Evolutionary conservation across 2,329 filamentous ascomycete species (phyloP).

Genomic region (Fusarium setosum): DNA sequence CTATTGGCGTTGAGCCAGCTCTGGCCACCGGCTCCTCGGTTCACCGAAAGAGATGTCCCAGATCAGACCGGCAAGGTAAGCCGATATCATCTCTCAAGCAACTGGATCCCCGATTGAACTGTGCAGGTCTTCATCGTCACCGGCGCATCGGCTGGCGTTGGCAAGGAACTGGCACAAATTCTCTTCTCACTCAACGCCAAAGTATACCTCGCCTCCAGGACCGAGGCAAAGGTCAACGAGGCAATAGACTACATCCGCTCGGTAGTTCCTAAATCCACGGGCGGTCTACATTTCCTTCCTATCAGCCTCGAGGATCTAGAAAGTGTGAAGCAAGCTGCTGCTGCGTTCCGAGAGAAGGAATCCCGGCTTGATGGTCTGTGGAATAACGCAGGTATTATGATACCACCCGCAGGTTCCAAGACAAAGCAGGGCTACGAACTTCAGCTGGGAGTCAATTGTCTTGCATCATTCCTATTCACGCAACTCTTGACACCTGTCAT

Average conservation of each 20-base stretch:
- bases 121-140: slow-evolving; percentile 61
- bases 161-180: slow-evolving; percentile 61
- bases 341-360: slow-evolving; percentile 51
- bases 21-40: neutral
- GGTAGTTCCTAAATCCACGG: slow-evolving; percentile 45
- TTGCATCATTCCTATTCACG: slow-evolving; percentile 54
- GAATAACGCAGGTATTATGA: slow-evolving; percentile 56
- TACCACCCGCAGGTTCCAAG: slow-evolving; percentile 48
- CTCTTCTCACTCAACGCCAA: slow-evolving; percentile 63
- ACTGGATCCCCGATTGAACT: neutral
- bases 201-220: slow-evolving; percentile 63
- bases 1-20: neutral
- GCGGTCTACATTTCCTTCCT: slow-evolving; percentile 48
- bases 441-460: slow-evolving; percentile 53
- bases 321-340: slow-evolving; percentile 51
- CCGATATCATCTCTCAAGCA: no score
- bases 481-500: slow-evolving; percentile 41
- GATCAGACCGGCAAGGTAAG: neutral
- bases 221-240: slow-evolving; percentile 50
- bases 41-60: neutral
- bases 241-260: slow-evolving; percentile 56
- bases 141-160: slow-evolving; percentile 53
- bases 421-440: slow-evolving; percentile 54
- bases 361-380: slow-evolving; percentile 54
- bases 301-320: slow-evolving; percentile 55